Base-by-base conservation (phyloP, 116 monocot genomes). In the Thalassia testudinum region DNA sequence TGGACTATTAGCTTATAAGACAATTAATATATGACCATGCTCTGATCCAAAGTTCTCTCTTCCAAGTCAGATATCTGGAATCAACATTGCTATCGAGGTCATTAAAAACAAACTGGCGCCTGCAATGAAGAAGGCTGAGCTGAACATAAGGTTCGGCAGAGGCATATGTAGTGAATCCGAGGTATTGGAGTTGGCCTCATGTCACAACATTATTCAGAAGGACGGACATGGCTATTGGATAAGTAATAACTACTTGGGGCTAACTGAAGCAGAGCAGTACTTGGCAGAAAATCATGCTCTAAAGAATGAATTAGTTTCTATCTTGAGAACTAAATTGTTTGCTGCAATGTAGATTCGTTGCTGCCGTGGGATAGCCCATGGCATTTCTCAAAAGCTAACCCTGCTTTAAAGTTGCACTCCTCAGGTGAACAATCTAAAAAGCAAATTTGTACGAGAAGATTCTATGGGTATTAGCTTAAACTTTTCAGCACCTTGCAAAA, bases 101-200 rank as follows among this genome's bases (percentile, higher is more conserved):
- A 62, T 79, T 24, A 92, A 92, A 78, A 86, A 91, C 47, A 86
- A 86, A 63, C 26, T 92, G 42, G 73, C 86, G 42, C 77, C 81
- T 43, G 62, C 76, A 16, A 67, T 77, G 72, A 79, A 77, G 69
- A 77, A 67, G 50, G 80, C 86, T 54, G 58, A 49, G 26, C 34
- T 92, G 34, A 66, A 75, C 26, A 71, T 86, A 44, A 65, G 67
- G 78, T 92, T 86, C 73, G 77, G 92, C 22, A 72, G 62, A 42
- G 86, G 82, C 7, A 58, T 92, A 53, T 50, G 62, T 21, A 42
- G 42, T 27, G 82, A 86, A 73, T 69, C 79, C 11, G 92, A 92
- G 57, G 47, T 92, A 7, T 60, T 92, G 62, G 67, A 79, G 53
- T 70, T 86, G 68, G 86, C 86, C 47, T 72, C 64, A 60, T 34